phyloP scores from a whole-genome alignment of 2,329 filamentous ascomycete species.

The Myriosclerotinia scirpicola region DNA sequence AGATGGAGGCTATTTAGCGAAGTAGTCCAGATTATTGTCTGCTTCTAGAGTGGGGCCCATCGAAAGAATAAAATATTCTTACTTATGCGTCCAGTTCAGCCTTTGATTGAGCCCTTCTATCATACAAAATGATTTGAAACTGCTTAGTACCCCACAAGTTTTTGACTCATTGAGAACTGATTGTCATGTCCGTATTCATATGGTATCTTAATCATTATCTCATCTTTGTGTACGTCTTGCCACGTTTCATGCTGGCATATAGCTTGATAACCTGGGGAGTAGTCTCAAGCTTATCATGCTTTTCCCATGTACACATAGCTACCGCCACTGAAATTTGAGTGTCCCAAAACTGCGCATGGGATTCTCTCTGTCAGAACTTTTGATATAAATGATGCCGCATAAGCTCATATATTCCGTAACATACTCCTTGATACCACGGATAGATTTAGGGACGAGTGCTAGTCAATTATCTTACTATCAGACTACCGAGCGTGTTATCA shows the following conservation, averaged over 20 bases:
- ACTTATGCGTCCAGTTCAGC: too few relatives aligned
- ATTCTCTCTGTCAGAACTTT: background rate
- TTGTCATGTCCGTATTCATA: too few relatives aligned
- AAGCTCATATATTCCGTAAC: too few relatives aligned
- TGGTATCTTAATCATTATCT: too few relatives aligned
- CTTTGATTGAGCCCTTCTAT: too few relatives aligned
- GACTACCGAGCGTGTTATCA: background rate
- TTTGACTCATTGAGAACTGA: background rate
- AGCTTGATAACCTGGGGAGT: background rate
- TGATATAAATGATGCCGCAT: too few relatives aligned
- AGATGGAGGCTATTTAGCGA: constrained; percentile 34
- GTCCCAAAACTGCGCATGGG: background rate
- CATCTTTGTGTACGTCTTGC: background rate
- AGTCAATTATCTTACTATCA: too few relatives aligned
- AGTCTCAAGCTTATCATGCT: background rate
- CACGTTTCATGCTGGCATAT: background rate
- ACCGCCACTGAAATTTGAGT: background rate
- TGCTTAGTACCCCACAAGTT: background rate
- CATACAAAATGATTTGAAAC: background rate
- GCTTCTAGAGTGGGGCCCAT: background rate
- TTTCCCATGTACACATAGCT: background rate
- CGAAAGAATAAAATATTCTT: background rate
- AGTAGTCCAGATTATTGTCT: background rate
- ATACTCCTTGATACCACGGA: too few relatives aligned
- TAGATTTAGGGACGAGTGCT: too few relatives aligned